Evolutionary conservation across 768 basidiomycete genomes (phyloP), one percentile per base, ranked within the genome.

Genomic region (Phylloporus sp.): DNA sequence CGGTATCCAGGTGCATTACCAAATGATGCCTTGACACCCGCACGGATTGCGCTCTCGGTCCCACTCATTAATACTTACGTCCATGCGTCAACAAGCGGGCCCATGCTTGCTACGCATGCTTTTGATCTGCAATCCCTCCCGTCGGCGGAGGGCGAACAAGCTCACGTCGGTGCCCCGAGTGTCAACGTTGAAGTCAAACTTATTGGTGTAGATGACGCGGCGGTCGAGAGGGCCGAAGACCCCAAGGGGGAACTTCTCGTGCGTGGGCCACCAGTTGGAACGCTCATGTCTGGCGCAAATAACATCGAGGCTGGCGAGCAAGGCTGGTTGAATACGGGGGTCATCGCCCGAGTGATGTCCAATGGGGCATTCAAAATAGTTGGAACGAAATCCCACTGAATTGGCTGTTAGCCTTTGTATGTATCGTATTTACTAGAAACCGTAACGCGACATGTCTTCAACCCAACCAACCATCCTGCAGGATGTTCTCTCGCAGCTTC

Each of bases 121-220:
- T 80, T 91, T 48, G 94, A 97, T 65, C 68, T 97, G 23, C 94
- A 97, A 69, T 77, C 83, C 11, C 81, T 91, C 65, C 75, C 79
- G 4, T 59, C 66, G 5, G 65, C 67, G 18, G 58, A 67, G 5
- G 52, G 58, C 6, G 68, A 71, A 32, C 52, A 66, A 9, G 72
- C 76, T 13, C 79, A 81, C 52, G 79, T 81, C 12, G 94, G 93
- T 5, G 85, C 92, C 4, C 94, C 95, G 3, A 80, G 83, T n/a
- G 76, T 85, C 48, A 95, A 95, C 60, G 74, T 93, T 0, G 95
- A 97, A 67, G 83, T 80, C 6, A 87, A 92, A 64, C 75, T 97
- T n/a, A 63, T 77, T 0, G 84, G 77, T 0, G 79, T 90, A 10
- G 73, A 85, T 38, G 90, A 95, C 48, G 74, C 73, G 1, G 66